Base-by-base conservation (phyloP, 2,329 filamentous ascomycete genomes). In the Colletotrichum cuscutae region DNA sequence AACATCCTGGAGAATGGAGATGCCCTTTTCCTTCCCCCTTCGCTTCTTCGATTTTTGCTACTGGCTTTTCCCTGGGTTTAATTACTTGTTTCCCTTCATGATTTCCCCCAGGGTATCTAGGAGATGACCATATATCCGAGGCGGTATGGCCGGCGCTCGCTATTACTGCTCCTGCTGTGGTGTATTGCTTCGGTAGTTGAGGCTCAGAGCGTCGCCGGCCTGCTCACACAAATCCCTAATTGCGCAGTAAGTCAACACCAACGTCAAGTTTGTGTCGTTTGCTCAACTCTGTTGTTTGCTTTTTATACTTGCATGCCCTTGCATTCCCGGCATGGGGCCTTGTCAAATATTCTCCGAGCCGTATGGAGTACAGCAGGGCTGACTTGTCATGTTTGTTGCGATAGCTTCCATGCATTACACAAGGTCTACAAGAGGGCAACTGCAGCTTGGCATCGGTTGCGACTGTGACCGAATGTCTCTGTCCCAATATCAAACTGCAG, bases 401-500 rank as follows among this genome's bases (percentile, higher is more conserved):
- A 58, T 37, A 75, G 72, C 64, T 74, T 56, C 56, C 71, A 46
- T 75, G 74, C 56, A 24, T 75, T 28, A 63, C 58, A 1, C 46
- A 62, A n/a, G 24, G 37, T 54, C 42, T 75, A 15, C 37, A 49
- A 5, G 32, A 30, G 24, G 72, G 71, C 6, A 73, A 65, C 59
- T 77, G 76, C 62, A 72, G 59, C 30, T 28, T 77, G 22, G 69
- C 75, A 15, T 65, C 68, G 26, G 57, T 70, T 19, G 46, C 37
- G 7, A 49, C 59, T 8, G 59, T 77, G 46, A 56, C 74, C 13
- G 75, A 73, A 3, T 77, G 76, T 22, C 13, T 75, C 3, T 77
- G 76, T 22, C 72, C 72, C 12, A 68, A 74, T 24, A 71, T 73
- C 30, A 56, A 62, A 7, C 22, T 76, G 4, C 69, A 73, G 53